Conservation (phyloP, 495 filamentous ascomycete species). For the Talaromyces borbonicus region DNA sequence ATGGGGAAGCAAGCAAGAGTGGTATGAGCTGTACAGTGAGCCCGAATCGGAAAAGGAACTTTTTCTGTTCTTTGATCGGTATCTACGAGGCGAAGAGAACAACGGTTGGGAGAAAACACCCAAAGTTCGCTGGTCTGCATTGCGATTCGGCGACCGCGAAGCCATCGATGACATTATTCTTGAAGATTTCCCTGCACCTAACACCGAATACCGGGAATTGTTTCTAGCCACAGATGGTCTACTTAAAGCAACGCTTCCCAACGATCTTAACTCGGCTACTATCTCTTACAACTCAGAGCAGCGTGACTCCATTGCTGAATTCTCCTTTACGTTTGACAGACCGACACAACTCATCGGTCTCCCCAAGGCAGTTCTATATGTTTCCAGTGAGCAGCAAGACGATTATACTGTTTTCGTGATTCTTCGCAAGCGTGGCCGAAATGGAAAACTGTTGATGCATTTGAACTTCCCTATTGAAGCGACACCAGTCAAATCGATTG, state of each 20-base stretch:
- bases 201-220: slow-evolving; percentile 20
- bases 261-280: not conserved
- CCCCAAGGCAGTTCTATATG: slow-evolving; percentile 27
- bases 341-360: slow-evolving; percentile 21
- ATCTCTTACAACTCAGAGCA: slow-evolving; percentile 19
- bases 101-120: slow-evolving; percentile 36
- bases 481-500: slow-evolving; percentile 19
- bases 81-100: slow-evolving; percentile 21
- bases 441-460: slow-evolving; percentile 23
- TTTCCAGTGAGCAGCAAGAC: slow-evolving; percentile 28
- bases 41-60: slow-evolving; percentile 19
- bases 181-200: slow-evolving; percentile 23
- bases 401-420: slow-evolving; percentile 32
- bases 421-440: slow-evolving; percentile 26
- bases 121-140: slow-evolving; percentile 20
- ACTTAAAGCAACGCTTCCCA: not conserved
- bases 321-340: slow-evolving; percentile 23
- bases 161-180: slow-evolving; percentile 17
- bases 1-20: slow-evolving; percentile 27
- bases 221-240: slow-evolving; percentile 14
- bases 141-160: slow-evolving; percentile 19
- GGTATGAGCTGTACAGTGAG: slow-evolving; percentile 28
- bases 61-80: slow-evolving; percentile 27
- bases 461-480: slow-evolving; percentile 25
- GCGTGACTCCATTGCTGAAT: slow-evolving; percentile 14